Evolutionary conservation across 176 grass and related monocot species (phyloP), one percentile per base, ranked within the genome.

Genomic region (Alloteropsis semialata): DNA sequence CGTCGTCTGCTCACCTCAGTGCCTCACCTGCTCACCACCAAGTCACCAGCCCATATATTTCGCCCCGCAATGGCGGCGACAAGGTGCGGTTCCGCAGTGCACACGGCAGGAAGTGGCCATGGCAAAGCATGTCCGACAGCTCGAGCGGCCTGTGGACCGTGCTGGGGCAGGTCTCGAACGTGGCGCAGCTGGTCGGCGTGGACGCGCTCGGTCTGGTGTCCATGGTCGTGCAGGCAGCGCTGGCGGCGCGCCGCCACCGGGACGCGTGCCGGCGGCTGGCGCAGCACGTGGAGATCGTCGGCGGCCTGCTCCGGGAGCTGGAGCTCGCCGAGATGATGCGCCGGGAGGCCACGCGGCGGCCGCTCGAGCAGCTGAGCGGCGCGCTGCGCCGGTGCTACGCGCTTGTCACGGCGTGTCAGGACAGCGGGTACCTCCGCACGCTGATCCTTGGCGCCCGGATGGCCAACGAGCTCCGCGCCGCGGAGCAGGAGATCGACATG

Each of bases 401-500:
- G 27, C 75, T 92, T 74, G 86, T 69, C 19, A 72, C n/a, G 54
- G 86, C 65, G 29, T 92, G 90, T 59, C 79, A 85, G 78, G 84
- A 86, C 69, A 42, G 84, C 53, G 78, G 90, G 14, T 89, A 80
- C 65, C 75, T 90, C 61, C 74, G 51, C 14, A 56, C 77, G 24
- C 74, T 92, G 78, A 29, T 89, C 33, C 36, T 76, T 28, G 84
- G 87, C 13, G 48, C 36, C 2, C 82, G 58, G 66, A 86, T 90
- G 72, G 77, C 72, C 14, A 59, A 90, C 5, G 88, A 93, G 77
- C 83, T 93, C 54, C 82, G 70, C 51, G 17, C 60, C 0, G 76
- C 71, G n/a, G 76, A 93, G 77, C 25, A 67, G 18, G 88, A 93
- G 77, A 85, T 93, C 18, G 88, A 93, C 49, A 70, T 80, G 68